A percentile compares a stretch with the other conserved stretches of the same genome.
Conservation (phyloP, 1,284 basidiomycete species). For the Heterobasidion occidentale region DNA sequence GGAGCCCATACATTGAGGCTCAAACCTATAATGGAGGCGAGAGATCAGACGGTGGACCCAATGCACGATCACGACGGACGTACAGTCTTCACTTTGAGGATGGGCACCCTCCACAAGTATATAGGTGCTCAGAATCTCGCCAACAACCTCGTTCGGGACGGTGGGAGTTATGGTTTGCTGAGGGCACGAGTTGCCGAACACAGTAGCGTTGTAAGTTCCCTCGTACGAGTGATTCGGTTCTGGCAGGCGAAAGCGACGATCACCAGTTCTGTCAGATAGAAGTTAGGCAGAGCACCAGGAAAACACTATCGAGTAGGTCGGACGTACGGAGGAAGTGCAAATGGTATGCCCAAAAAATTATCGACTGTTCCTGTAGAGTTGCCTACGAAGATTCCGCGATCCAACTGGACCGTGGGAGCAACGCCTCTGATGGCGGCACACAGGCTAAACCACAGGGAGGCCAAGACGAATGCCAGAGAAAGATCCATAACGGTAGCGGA, state of each 20-base stretch:
- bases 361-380: slow-evolving; percentile 14
- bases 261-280: slow-evolving; percentile 9
- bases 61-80: slow-evolving; percentile 8
- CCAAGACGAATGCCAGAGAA: too few relatives aligned
- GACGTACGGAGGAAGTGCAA: slow-evolving; percentile 35
- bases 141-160: slow-evolving; percentile 19
- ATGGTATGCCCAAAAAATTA: slow-evolving; percentile 46
- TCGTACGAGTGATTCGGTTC: slow-evolving; percentile 33
- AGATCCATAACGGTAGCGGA: too few relatives aligned
- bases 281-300: neutral
- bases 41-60: neutral
- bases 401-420: slow-evolving; percentile 9
- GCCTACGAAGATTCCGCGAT: slow-evolving; percentile 13
- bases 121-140: slow-evolving; percentile 24
- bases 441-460: too few relatives aligned
- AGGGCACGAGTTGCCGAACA: slow-evolving; percentile 39
- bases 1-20: slow-evolving; percentile 51
- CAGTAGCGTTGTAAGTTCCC: slow-evolving; percentile 28
- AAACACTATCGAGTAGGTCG: neutral
- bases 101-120: slow-evolving; percentile 23
- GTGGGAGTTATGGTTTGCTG: slow-evolving; percentile 30
- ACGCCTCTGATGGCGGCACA: too few relatives aligned
- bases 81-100: slow-evolving; percentile 41
- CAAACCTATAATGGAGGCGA: slow-evolving; percentile 33
- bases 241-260: slow-evolving; percentile 36